Percentiles rank a stretch among this genome's conserved stretches.
Conservation (phyloP, 306 rosid genomes). For the Astragalus glycyphyllos region DNA sequence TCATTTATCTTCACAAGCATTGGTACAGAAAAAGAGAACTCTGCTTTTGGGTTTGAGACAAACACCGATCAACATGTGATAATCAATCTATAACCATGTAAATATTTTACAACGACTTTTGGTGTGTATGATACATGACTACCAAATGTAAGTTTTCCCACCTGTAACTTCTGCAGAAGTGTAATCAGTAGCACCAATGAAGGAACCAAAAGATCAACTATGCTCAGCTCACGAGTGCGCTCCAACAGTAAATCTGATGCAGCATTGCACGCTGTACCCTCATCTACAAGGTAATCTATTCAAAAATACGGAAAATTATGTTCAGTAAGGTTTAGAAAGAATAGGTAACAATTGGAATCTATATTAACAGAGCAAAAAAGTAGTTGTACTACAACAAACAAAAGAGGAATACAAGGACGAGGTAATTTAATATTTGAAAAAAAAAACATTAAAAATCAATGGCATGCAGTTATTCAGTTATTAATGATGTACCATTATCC, state of each 20-base stretch:
- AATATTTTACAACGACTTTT: neutral
- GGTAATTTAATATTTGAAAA: neutral
- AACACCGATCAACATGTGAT: slow-evolving; percentile 33
- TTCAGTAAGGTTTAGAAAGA: slow-evolving; percentile 19
- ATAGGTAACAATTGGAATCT: slow-evolving; percentile 11
- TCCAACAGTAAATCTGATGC: slow-evolving; percentile 89
- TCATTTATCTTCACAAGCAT: neutral
- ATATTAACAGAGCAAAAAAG: neutral
- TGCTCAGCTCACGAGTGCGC: slow-evolving; percentile 85
- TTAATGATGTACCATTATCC: neutral
- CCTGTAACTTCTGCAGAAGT: slow-evolving; percentile 88
- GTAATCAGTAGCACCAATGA: slow-evolving; percentile 73
- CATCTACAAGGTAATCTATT: slow-evolving; percentile 98
- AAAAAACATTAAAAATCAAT: neutral
- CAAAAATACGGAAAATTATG: slow-evolving; percentile 44
- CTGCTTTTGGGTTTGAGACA: slow-evolving; percentile 18
- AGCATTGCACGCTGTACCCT: slow-evolving; percentile 94
- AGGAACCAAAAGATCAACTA: slow-evolving; percentile 94
- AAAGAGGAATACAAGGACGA: neutral
- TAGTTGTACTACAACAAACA: neutral
- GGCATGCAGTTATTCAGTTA: neutral
- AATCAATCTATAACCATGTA: slow-evolving; percentile 23
- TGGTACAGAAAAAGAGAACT: neutral
- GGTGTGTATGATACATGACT: slow-evolving; percentile 1
- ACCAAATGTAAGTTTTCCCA: slow-evolving; percentile 36